Conservation (phyloP, 352 stramenopile genomes). For the Phytophthora ramorum region DNA sequence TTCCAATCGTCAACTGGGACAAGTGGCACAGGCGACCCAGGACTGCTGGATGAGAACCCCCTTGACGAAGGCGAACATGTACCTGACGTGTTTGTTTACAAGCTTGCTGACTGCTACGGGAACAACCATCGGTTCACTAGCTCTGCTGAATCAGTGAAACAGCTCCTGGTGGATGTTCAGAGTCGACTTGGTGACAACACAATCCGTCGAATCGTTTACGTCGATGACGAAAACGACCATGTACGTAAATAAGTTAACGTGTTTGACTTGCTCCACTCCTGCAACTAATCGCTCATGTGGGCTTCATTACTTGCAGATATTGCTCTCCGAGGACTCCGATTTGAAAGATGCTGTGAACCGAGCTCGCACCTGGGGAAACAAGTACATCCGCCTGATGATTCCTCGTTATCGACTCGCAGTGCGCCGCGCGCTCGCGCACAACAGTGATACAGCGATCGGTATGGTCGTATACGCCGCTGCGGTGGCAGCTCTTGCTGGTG, state of each 20-base stretch:
- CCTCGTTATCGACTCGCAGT: slow-evolving; percentile 55
- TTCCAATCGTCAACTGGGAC: slow-evolving; percentile 47
- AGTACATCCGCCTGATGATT: slow-evolving; percentile 83
- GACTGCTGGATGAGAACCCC: slow-evolving; percentile 37
- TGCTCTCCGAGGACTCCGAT: slow-evolving; percentile 83
- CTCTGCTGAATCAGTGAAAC: slow-evolving; percentile 75
- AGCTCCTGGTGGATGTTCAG: slow-evolving; percentile 76
- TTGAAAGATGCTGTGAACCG: slow-evolving; percentile 82
- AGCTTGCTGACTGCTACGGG: slow-evolving; percentile 81
- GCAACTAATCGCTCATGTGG: slow-evolving; percentile 3
- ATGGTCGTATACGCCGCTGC: slow-evolving; percentile 85
- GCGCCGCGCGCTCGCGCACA: slow-evolving; percentile 48
- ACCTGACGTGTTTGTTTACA: slow-evolving; percentile 81
- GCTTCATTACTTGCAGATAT: slow-evolving; percentile 43
- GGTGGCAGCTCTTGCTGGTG: slow-evolving; percentile 75
- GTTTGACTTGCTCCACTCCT: slow-evolving; percentile 3
- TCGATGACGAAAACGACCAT: slow-evolving; percentile 86
- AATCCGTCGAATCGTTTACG: slow-evolving; percentile 79
- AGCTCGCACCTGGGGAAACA: slow-evolving; percentile 82
- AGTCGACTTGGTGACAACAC: slow-evolving; percentile 77
- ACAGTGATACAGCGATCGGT: slow-evolving; percentile 62
- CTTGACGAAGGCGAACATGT: slow-evolving; percentile 34
- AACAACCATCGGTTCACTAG: slow-evolving; percentile 89
- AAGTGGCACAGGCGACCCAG: slow-evolving; percentile 35
- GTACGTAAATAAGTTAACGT: slow-evolving; percentile 35